A percentile compares a stretch with the other conserved stretches of the same genome.
Evolutionary conservation across 352 stramenopile genomes (phyloP).

Genomic region (Phytophthora pini): DNA sequence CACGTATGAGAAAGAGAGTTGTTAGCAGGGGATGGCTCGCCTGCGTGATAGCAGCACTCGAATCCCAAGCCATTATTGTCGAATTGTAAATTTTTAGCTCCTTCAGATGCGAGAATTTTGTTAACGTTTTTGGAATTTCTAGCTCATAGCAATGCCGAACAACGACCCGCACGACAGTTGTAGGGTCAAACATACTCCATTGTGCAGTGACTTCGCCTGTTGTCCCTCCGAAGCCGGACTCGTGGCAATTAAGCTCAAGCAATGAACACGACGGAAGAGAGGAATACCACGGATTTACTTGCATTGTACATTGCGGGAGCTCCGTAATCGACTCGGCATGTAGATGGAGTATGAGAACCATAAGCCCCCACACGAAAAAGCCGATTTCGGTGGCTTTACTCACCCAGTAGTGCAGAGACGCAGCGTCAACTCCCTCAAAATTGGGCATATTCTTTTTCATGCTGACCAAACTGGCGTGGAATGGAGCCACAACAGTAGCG

Average conservation of each 20-base stretch:
- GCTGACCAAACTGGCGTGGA: conserved; percentile 15
- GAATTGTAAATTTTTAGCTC: conserved; percentile 44
- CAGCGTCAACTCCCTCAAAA: neutral
- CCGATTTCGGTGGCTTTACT: conserved; percentile 21
- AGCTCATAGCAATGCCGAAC: conserved; percentile 42
- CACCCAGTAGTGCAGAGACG: conserved; percentile 18
- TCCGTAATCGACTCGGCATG: conserved; percentile 14
- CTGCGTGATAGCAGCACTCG: conserved; percentile 20
- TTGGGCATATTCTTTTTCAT: conserved; percentile 9
- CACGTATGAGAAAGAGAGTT: conserved; percentile 29
- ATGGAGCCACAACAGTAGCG: conserved; percentile 26
- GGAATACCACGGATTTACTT: conserved; percentile 46
- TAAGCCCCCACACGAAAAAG: conserved; percentile 38
- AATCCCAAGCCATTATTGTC: conserved; percentile 21
- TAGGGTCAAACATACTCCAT: conserved; percentile 26
- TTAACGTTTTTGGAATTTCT: conserved; percentile 30
- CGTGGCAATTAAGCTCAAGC: conserved; percentile 43
- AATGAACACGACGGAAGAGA: conserved; percentile 44
- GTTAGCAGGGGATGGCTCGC: conserved; percentile 20
- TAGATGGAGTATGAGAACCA: conserved; percentile 39
- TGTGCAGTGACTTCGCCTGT: conserved; percentile 3
- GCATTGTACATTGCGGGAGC: conserved; percentile 34
- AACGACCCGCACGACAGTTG: conserved; percentile 26
- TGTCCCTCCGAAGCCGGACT: conserved; percentile 18
- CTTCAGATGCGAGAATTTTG: conserved; percentile 21